Base-by-base conservation (phyloP, 2,329 filamentous ascomycete genomes). In the Penicillium sumatraense region DNA sequence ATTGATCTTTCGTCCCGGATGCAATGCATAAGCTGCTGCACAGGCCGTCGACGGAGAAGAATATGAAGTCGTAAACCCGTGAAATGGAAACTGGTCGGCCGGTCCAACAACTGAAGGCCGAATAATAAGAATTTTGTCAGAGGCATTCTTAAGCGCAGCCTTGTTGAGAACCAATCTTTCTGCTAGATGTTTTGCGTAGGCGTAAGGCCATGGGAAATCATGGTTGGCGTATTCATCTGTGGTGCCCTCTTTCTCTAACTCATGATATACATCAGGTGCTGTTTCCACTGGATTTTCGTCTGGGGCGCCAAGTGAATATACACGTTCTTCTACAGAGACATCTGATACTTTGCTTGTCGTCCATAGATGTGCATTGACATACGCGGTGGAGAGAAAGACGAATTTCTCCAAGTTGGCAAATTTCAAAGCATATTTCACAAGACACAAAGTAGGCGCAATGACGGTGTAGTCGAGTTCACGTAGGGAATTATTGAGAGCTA, bases 71-170 rank as follows among this genome's bases (percentile, higher is more conserved):
- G 54, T 56, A 35, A 62, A 67, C 2, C 63, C 62, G 14, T 52
- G 62, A 24, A 57, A 62, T 26, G 65, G 65, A n/a, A 55, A 52
- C 5, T 56, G 53, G 13, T 66, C 57, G 0, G 65, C 65, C 6
- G 65, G 65, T 1, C 63, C 65, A 13, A 67, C 47, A 11, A 65
- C 56, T 1, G 65, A 67, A 11, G 65, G 65, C 5, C 65, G 53
- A 14, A 67, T 55, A 16, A 67, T 61, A 7, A 67, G 49, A n/a
- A 65, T 35, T 29, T 64, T 62, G 24, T 65, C 56, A 20, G 63
- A 46, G 2, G 55, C 55, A 38, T 55, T 38, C 11, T 56, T 48
- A 29, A 61, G 55, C 4, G 51, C 54, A 2, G 61, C 62, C 5
- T 62, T 58, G 1, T 62, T 48, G 3, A 62, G 33, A 14, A 61